These are phyloP conservation scores for Diaporthe sp. DNA, from an alignment of 2,329 filamentous ascomycete genomes.

Conservation along the genomic window DNA sequence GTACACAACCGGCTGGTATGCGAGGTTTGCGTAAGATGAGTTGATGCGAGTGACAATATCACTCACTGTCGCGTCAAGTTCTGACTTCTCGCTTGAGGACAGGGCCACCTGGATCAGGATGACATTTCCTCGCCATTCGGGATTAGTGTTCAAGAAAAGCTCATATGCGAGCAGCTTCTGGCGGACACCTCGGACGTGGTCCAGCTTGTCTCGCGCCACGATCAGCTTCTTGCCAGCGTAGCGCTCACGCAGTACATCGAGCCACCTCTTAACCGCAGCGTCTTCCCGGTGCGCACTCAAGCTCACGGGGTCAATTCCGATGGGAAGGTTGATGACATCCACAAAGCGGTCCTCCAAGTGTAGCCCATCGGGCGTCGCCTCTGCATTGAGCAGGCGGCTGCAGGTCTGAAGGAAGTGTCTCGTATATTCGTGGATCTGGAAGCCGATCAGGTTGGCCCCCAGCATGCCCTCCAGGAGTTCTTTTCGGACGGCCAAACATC, in stretches of 20 bases:
- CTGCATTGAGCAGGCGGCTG: constrained; percentile 89
- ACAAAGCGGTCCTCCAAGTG: constrained; percentile 95
- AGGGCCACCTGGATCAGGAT: constrained; percentile 95
- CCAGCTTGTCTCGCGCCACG: constrained; percentile 93
- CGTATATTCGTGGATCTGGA: constrained; percentile 94
- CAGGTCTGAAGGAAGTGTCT: constrained; percentile 97
- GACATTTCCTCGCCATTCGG: constrained; percentile 88
- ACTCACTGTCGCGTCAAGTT: constrained; percentile 88
- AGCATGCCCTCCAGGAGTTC: constrained; percentile 93
- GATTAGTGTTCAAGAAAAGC: constrained; percentile 93
- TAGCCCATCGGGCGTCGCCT: constrained; percentile 88
- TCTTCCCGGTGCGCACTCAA: constrained; percentile 80
- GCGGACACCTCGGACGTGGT: constrained; percentile 90
- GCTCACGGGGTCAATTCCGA: constrained; percentile 89
- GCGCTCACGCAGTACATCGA: constrained; percentile 83
- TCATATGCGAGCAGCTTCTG: constrained; percentile 95
- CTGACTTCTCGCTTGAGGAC: constrained; percentile 88
- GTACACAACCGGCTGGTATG: constrained; percentile 93
- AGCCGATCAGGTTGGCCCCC: constrained; percentile 91
- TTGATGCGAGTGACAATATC: constrained; percentile 97
- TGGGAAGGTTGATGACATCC: constrained; percentile 86
- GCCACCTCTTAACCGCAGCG: constrained; percentile 82
- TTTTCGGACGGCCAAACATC: constrained; percentile 88
- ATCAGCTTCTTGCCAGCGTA: constrained; percentile 93
- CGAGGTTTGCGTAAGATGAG: constrained; percentile 88